These are phyloP conservation scores for Plasmopara viticola DNA, from an alignment of 352 stramenopile genomes.

Conservation along the genomic window DNA sequence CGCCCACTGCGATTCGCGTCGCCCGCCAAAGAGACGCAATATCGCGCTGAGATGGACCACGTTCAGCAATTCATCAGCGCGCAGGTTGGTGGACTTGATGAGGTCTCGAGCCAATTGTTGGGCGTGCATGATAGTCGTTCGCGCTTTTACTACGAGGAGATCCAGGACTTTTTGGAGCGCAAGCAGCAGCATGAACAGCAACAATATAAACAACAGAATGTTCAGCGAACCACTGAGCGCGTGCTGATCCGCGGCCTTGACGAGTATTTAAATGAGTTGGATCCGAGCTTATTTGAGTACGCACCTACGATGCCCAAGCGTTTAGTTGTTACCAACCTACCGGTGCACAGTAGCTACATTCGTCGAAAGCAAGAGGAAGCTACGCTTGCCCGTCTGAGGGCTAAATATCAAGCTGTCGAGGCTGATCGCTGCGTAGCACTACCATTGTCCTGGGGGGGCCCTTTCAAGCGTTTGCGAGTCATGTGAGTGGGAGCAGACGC, in stretches of 20 bases:
- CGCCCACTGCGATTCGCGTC: conserved; percentile 31
- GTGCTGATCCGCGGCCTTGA: conserved; percentile 39
- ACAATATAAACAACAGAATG: conserved; percentile 6
- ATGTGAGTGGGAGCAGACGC: no score
- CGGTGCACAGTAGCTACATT: conserved; percentile 31
- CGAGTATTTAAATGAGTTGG: conserved; percentile 51
- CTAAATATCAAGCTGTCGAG: conserved; percentile 18
- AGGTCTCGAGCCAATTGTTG: conserved; percentile 25
- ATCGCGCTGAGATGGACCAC: conserved; percentile 40
- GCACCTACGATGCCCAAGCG: conserved; percentile 1
- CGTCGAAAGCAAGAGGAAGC: conserved; percentile 35
- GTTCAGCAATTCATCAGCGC: conserved; percentile 46
- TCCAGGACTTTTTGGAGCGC: conserved; percentile 46
- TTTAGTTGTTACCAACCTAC: conserved; percentile 18
- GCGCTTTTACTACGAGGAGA: conserved; percentile 48
- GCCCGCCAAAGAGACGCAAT: conserved; percentile 32
- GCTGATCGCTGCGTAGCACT: conserved; percentile 8
- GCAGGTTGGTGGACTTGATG: conserved; percentile 34
- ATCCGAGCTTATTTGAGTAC: conserved; percentile 37
- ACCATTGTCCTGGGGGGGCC: no score
- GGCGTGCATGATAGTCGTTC: conserved; percentile 48
- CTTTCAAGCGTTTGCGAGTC: no score
- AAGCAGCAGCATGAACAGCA: conserved; percentile 33
- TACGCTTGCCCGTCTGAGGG: conserved; percentile 19
- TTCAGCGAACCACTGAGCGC: conserved; percentile 9